Conservation (phyloP, 306 rosid genomes). For the Cicer pinnatifidum region DNA sequence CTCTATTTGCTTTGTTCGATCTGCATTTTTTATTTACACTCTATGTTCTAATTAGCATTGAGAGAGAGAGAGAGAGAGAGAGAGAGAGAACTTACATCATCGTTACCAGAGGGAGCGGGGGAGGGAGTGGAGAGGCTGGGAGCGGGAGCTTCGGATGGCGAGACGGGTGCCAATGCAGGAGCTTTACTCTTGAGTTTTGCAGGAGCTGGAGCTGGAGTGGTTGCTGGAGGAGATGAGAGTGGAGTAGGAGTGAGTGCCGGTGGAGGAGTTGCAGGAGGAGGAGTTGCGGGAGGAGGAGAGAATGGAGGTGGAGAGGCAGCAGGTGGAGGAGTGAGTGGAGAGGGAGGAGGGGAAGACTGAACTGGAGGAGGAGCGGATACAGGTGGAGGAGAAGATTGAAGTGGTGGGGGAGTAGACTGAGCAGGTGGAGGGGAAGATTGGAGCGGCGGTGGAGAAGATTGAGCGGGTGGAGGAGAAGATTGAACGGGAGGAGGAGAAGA, state of each 20-base stretch:
- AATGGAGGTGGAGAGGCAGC: slow-evolving; percentile 49
- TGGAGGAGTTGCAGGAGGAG: slow-evolving; percentile 60
- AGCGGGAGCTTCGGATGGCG: slow-evolving; percentile 66
- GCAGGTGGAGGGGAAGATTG: slow-evolving; percentile 44
- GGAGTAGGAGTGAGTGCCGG: slow-evolving; percentile 65
- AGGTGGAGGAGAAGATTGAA: slow-evolving; percentile 46
- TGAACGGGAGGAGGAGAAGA: slow-evolving; percentile 48
- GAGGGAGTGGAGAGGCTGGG: slow-evolving; percentile 58
- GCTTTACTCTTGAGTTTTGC: slow-evolving; percentile 42
- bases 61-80: background rate
- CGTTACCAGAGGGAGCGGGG: slow-evolving; percentile 52
- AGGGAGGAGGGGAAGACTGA: slow-evolving; percentile 45
- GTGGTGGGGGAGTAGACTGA: slow-evolving; percentile 47
- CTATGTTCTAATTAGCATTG: background rate
- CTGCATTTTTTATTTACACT: background rate
- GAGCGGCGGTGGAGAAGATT: slow-evolving; percentile 46
- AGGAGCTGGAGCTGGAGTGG: slow-evolving; percentile 61
- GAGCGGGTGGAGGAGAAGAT: slow-evolving; percentile 45
- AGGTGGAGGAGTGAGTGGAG: slow-evolving; percentile 45
- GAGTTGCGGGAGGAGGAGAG: slow-evolving; percentile 54
- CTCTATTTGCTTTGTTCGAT: background rate
- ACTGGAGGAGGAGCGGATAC: slow-evolving; percentile 38
- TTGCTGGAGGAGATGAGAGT: slow-evolving; percentile 49
- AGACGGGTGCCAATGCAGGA: slow-evolving; percentile 51
- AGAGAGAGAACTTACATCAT: slow-evolving; percentile 48